phyloP scores from a whole-genome alignment of 2,329 filamentous ascomycete genomes.

The Sordariomycetes sp. region DNA sequence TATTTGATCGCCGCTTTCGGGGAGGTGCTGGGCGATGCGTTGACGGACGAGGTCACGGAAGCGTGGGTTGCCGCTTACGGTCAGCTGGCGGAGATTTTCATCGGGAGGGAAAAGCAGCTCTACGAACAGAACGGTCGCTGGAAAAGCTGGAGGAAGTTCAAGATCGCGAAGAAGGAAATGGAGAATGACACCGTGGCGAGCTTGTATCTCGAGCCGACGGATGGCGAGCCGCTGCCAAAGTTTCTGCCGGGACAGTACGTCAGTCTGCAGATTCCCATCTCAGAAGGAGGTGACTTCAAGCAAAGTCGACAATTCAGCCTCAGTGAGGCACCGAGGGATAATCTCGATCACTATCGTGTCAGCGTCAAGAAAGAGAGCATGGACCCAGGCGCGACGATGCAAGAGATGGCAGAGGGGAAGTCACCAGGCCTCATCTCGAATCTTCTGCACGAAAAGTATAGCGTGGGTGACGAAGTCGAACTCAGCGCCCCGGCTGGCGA shows the following conservation, averaged over 20 bases:
- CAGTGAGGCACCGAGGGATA: conserved; percentile 43
- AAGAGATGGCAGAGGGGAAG: conserved; percentile 22
- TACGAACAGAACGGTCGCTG: conserved; percentile 42
- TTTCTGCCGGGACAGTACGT: conserved; percentile 69
- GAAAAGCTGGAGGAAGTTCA: conserved; percentile 41
- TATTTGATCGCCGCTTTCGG: conserved; percentile 60
- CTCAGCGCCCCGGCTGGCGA: conserved; percentile 47
- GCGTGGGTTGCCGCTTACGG: conserved; percentile 67
- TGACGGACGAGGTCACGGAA: conserved; percentile 56
- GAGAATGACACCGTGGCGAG: conserved; percentile 55
- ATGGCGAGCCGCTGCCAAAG: conserved; percentile 43
- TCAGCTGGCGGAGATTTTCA: conserved; percentile 63
- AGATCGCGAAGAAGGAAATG: conserved; percentile 48
- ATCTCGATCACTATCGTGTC: conserved; percentile 57
- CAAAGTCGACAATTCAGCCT: conserved; percentile 72
- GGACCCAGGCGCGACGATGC: conserved; percentile 12
- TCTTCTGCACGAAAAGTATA: conserved; percentile 36
- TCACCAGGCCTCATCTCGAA: conserved; percentile 43
- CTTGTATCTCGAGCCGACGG: conserved; percentile 60
- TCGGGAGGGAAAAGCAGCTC: conserved; percentile 51
- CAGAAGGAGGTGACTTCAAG: conserved; percentile 45
- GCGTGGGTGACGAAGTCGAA: conserved; percentile 43
- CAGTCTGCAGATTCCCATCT: conserved; percentile 53
- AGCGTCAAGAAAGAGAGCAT: conserved; percentile 60
- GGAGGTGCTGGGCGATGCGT: conserved; percentile 55